These are phyloP conservation scores for Ramalina intermedia DNA, from an alignment of 495 filamentous ascomycete genomes.

Conservation along the genomic window DNA sequence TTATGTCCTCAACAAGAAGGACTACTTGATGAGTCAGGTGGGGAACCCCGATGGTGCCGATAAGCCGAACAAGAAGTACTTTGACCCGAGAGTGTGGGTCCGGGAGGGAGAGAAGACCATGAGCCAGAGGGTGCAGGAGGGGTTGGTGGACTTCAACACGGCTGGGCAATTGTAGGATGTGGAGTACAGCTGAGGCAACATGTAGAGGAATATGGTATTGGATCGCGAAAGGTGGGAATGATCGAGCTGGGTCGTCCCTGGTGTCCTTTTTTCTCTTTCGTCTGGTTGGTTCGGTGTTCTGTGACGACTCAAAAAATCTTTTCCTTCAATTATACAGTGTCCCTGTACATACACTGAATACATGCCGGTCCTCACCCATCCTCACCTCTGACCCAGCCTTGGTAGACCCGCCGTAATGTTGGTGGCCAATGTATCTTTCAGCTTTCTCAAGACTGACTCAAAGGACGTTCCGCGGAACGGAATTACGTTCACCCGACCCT, in stretches of 20 bases:
- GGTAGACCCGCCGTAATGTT: too few relatives aligned
- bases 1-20: conserved; percentile 87
- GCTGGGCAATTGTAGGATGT: conserved; percentile 63
- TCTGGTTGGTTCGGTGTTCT: too few relatives aligned
- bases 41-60: conserved; percentile 91
- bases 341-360: too few relatives aligned
- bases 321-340: too few relatives aligned
- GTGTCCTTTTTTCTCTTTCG: background rate
- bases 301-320: too few relatives aligned
- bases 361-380: too few relatives aligned
- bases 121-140: conserved; percentile 58
- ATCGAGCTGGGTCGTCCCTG: background rate
- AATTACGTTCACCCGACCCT: too few relatives aligned
- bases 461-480: too few relatives aligned
- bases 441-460: too few relatives aligned
- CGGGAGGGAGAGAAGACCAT: conserved; percentile 13
- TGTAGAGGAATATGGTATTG: background rate
- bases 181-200: background rate
- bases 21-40: conserved; percentile 71
- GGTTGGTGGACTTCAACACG: conserved; percentile 84
- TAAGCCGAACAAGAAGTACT: conserved; percentile 99
- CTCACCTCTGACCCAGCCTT: too few relatives aligned
- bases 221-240: background rate
- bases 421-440: too few relatives aligned
- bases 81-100: conserved; percentile 52